These are phyloP conservation scores for Pseudogymnoascus sp. DNA, from an alignment of 2,329 filamentous ascomycete species.

Conservation along the genomic window DNA sequence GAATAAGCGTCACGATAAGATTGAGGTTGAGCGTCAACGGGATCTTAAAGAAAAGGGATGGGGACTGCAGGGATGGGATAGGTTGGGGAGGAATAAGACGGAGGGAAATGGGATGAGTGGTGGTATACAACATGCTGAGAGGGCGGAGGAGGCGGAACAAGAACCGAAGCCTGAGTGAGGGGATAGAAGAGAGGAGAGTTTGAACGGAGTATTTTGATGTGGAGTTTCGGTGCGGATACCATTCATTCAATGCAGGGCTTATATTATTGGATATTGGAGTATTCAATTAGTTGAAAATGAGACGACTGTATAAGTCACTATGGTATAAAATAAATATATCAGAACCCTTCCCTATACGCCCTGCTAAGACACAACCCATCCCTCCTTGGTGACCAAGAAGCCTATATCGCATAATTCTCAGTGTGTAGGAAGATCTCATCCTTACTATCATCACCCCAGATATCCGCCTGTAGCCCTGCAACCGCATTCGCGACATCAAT, in stretches of 20 bases:
- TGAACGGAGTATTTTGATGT: background rate
- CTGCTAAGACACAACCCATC: background rate
- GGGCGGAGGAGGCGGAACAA: background rate
- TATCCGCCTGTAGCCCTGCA: conserved; percentile 70
- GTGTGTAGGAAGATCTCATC: conserved; percentile 93
- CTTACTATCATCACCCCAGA: conserved; percentile 67
- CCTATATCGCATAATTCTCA: conserved; percentile 82
- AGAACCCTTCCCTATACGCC: background rate
- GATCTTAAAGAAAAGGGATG: background rate
- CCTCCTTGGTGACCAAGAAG: background rate
- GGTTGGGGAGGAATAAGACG: background rate
- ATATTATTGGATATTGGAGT: background rate
- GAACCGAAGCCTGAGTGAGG: background rate
- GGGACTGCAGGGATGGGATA: background rate
- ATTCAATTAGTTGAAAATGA: conserved; percentile 4
- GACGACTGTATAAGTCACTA: conserved; percentile 4
- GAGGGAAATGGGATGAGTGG: background rate
- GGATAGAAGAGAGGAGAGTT: background rate
- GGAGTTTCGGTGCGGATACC: background rate
- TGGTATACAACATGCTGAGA: background rate
- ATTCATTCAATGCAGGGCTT: background rate
- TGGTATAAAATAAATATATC: conserved; percentile 8
- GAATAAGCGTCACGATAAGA: background rate
- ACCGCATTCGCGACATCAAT: conserved; percentile 82
- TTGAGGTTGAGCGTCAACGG: background rate